Evolutionary conservation across 768 basidiomycete species (phyloP), one percentile per base, ranked within the genome.

Genomic region (Xerocomus brunneocitrinus): DNA sequence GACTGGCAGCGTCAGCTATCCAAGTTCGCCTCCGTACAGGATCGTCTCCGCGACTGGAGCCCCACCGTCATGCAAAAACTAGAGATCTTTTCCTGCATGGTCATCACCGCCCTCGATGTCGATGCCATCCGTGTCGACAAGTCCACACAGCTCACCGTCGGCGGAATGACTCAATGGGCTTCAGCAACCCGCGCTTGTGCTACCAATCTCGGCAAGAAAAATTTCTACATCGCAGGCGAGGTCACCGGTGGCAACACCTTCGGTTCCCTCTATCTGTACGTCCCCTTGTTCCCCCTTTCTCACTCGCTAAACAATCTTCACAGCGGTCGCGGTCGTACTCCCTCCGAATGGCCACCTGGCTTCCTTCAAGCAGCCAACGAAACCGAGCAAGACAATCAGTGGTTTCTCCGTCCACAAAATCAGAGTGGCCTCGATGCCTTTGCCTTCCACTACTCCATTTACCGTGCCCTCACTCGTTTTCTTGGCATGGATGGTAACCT

Each of bases 61-160:
- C 83, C 90, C 0, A 64, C 74, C 2, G 91, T 94, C 47, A 84
- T 89, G 79, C 78, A 76, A 8, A 90, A 87, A 71, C 82, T 97
- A 47, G 75, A 84, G 56, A 72, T 74, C 31, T 94, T 95, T 66
- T 79, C 89, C 2, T 95, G 94, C 74, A 79, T 97, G 77, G 82
- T 84, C 30, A 89, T 97, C 71, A 82, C 82, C 39, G 87, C 93
- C 0, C 81, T 95, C 46, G 94, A 95, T 63, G 76, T 97, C 60
- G 94, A 97, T 66, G 94, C 84, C 52, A 95, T 97, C 67, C 94
- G 94, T 71, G 85, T 97, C 71, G 94, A 95, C 68, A 97, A 97
- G 70, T 83, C 94, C 27, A 95, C 91, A 0, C 94, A 97, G 66
- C 80, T 97, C 52, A 90, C 91, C 5, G 82, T 95, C 14, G 84